A percentile compares a stretch with the other conserved stretches of the same genome.
Conservation (phyloP, 768 basidiomycete genomes). For the Cubamyces sp. region DNA sequence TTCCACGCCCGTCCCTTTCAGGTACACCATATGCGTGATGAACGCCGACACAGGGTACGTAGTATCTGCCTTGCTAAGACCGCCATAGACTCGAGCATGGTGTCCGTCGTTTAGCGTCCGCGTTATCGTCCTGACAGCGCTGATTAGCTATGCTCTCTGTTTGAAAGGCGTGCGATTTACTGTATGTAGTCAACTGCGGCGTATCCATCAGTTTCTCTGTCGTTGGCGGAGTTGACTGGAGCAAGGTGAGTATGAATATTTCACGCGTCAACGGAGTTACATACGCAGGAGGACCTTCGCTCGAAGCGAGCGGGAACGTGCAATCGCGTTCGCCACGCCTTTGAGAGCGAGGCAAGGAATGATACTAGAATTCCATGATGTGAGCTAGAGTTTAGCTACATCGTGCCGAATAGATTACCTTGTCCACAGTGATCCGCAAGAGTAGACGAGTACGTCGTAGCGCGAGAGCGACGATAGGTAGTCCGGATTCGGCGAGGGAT, state of each 20-base stretch:
- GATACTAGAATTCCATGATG: slow-evolving; percentile 53
- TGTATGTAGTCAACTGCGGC: slow-evolving; percentile 82
- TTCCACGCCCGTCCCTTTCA: slow-evolving; percentile 61
- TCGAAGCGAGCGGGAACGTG: slow-evolving; percentile 66
- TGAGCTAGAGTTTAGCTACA: background rate
- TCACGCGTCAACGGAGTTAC: slow-evolving; percentile 31
- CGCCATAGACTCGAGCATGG: slow-evolving; percentile 49
- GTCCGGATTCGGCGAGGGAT: slow-evolving; percentile 84
- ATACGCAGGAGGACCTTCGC: slow-evolving; percentile 86
- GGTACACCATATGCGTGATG: slow-evolving; percentile 82
- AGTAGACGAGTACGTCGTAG: slow-evolving; percentile 80
- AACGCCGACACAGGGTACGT: slow-evolving; percentile 79
- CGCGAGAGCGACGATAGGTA: slow-evolving; percentile 65
- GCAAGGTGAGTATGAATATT: background rate
- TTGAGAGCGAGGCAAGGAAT: slow-evolving; percentile 90
- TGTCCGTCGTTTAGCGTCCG: slow-evolving; percentile 70
- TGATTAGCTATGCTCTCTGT: slow-evolving; percentile 7
- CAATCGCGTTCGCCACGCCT: slow-evolving; percentile 79
- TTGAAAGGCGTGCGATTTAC: slow-evolving; percentile 42
- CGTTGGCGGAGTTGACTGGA: slow-evolving; percentile 85
- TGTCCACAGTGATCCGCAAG: slow-evolving; percentile 94
- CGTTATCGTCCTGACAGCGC: slow-evolving; percentile 58
- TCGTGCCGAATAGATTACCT: slow-evolving; percentile 50
- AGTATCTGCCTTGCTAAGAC: slow-evolving; percentile 60
- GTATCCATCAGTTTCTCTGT: slow-evolving; percentile 89